Evolutionary conservation across 2,329 filamentous ascomycete genomes (phyloP).

Genomic region (Pyricularia sp.): DNA sequence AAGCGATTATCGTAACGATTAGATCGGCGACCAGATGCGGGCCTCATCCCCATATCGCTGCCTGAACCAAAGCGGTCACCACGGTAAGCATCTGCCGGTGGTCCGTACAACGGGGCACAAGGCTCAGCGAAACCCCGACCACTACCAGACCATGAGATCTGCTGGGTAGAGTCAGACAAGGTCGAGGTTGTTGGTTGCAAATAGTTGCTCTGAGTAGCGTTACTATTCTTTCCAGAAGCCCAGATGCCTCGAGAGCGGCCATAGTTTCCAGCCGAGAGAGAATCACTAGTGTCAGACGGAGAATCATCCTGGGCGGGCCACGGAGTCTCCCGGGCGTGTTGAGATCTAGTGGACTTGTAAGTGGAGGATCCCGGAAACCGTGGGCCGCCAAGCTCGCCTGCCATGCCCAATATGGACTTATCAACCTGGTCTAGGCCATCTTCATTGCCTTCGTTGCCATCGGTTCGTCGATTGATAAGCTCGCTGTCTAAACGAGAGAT

Average conservation of each 20-base stretch:
- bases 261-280: conserved; percentile 36
- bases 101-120: conserved; percentile 17
- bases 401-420: background rate
- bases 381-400: background rate
- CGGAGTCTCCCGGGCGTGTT: conserved; percentile 26
- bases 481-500: conserved; percentile 62
- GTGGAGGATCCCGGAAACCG: background rate
- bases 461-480: conserved; percentile 25
- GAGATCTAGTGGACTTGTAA: conserved; percentile 20
- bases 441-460: background rate
- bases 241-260: conserved; percentile 43
- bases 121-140: conserved; percentile 29
- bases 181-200: conserved; percentile 14
- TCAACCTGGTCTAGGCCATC: background rate
- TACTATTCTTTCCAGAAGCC: conserved; percentile 33
- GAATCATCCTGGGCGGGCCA: conserved; percentile 44
- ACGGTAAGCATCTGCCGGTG: conserved; percentile 25
- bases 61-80: conserved; percentile 35
- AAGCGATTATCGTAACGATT: conserved; percentile 32
- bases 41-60: conserved; percentile 31
- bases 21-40: conserved; percentile 28
- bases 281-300: conserved; percentile 43
- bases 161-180: conserved; percentile 21
- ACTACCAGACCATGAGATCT: conserved; percentile 35
- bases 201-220: conserved; percentile 13